Evolutionary conservation across 352 stramenopile species (phyloP).

Genomic region (Aphanomyces stellatus): DNA sequence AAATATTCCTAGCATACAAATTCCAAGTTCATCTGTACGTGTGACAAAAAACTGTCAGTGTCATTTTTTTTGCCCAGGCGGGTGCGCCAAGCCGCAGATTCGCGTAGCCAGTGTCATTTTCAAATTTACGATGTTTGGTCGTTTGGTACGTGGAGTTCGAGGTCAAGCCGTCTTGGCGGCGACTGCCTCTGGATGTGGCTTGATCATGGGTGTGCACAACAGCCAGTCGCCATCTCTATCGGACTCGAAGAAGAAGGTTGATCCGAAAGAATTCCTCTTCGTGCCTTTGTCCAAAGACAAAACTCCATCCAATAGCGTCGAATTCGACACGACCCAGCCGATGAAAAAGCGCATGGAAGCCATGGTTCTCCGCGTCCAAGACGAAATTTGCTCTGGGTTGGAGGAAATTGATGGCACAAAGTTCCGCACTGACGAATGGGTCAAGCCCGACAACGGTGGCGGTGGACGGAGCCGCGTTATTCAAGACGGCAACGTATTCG

Average conservation of each 20-base stretch:
- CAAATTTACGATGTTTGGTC: slow-evolving; percentile 7
- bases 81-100: too few species aligned
- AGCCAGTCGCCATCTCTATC: not conserved
- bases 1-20: too few species aligned
- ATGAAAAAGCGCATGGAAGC: slow-evolving; percentile 73
- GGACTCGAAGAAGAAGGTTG: slow-evolving; percentile 6
- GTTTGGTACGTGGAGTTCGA: not conserved
- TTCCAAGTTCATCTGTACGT: too few species aligned
- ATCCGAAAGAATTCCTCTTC: slow-evolving; percentile 52
- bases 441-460: slow-evolving; percentile 89
- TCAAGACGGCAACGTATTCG: slow-evolving; percentile 92
- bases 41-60: too few species aligned
- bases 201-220: slow-evolving; percentile 1
- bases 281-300: slow-evolving; percentile 52
- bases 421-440: slow-evolving; percentile 95
- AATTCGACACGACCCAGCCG: slow-evolving; percentile 61
- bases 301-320: slow-evolving; percentile 47
- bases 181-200: not conserved
- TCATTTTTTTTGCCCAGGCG: too few species aligned
- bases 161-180: not conserved
- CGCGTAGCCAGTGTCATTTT: not conserved
- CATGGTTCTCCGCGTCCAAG: slow-evolving; percentile 70
- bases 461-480: slow-evolving; percentile 93
- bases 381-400: slow-evolving; percentile 83
- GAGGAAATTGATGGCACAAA: slow-evolving; percentile 89